A percentile compares a stretch with the other conserved stretches of the same genome.
phyloP scores from a whole-genome alignment of 2,329 filamentous ascomycete species.

The Fusarium hainanense region DNA sequence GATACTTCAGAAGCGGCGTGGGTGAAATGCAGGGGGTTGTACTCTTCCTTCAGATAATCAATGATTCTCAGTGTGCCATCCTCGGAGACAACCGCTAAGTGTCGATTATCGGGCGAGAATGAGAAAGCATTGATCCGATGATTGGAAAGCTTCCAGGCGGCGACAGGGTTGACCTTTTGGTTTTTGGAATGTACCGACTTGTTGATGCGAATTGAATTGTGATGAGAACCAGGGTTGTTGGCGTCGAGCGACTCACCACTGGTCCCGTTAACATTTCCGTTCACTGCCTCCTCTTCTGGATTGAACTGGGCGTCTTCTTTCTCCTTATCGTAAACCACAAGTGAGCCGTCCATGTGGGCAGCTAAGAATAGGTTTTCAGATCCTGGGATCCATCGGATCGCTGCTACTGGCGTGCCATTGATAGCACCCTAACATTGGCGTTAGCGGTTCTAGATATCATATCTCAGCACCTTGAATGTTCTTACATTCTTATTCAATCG shows the following conservation, averaged over 20 bases:
- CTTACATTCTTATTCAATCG: conserved; percentile 93
- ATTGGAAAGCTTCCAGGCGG: conserved; percentile 91
- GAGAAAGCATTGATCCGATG: conserved; percentile 91
- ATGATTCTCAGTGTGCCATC: conserved; percentile 91
- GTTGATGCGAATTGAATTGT: conserved; percentile 73
- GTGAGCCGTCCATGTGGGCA: conserved; percentile 87
- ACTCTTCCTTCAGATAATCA: conserved; percentile 92
- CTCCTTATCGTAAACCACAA: conserved; percentile 97
- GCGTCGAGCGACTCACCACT: conserved; percentile 59
- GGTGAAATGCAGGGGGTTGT: conserved; percentile 48
- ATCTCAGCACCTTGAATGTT: neutral
- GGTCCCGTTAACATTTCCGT: conserved; percentile 57
- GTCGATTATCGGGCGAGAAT: conserved; percentile 88
- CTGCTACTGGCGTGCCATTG: conserved; percentile 84
- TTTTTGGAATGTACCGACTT: conserved; percentile 96
- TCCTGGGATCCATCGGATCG: conserved; percentile 92
- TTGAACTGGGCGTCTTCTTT: conserved; percentile 88
- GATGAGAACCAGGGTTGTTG: conserved; percentile 48
- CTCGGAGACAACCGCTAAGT: conserved; percentile 90
- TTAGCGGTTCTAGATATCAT: conserved; percentile 20
- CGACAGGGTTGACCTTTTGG: conserved; percentile 92
- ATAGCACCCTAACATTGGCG: conserved; percentile 75
- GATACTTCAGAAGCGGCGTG: neutral
- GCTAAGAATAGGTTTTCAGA: conserved; percentile 94
- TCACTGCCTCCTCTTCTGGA: conserved; percentile 68